Base-by-base conservation (phyloP, 345 rosid genomes). In the Hibiscus syriacus region DNA sequence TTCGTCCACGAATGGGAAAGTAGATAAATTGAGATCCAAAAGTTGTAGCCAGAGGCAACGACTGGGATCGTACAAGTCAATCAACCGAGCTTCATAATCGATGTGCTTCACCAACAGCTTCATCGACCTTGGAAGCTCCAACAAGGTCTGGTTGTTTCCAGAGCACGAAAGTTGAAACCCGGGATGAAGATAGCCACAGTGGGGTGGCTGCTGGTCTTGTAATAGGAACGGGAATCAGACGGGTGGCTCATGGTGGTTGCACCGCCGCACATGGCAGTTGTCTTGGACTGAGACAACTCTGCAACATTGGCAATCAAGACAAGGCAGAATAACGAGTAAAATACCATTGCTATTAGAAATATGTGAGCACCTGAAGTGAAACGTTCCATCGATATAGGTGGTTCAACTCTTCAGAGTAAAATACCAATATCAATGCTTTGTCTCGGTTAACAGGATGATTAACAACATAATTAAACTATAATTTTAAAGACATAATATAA, bases 121-220 rank as follows among this genome's bases (percentile, higher is more conserved):
- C 54, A 69, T 16, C 1, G 45, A 20, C 6, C 29, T 45, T 46
- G 73, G 67, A 4, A 70, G 32, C n/a, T 59, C n/a, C 32, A 70
- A 30, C 43, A 48, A 0, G 20, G 55, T 70, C 22, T 70, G 36
- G 1, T 59, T 59, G 12, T 32, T 27, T 46, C 59, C 66, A 2
- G 56, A 39, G 58, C 72, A 70, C 36, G 58, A 58, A 2, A 70
- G 66, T 22, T 46, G 56, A 17, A 70, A 70, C 32, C 72, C 57
- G 1, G 63, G 63, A n/a, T 68, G 32, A 53, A 41, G 29, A 19
- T 66, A 70, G 19, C 73, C 58, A 39, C 73, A 59, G 57, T 29
- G 55, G 11, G 39, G 48, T 3, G 73, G 48, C n/a, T 70, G 73
- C 10, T 4, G 55, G n/a, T 11, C 49, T 58, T 70, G 12, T 30